phyloP scores from a whole-genome alignment of 441 rosid species.

The California macrophylla region DNA sequence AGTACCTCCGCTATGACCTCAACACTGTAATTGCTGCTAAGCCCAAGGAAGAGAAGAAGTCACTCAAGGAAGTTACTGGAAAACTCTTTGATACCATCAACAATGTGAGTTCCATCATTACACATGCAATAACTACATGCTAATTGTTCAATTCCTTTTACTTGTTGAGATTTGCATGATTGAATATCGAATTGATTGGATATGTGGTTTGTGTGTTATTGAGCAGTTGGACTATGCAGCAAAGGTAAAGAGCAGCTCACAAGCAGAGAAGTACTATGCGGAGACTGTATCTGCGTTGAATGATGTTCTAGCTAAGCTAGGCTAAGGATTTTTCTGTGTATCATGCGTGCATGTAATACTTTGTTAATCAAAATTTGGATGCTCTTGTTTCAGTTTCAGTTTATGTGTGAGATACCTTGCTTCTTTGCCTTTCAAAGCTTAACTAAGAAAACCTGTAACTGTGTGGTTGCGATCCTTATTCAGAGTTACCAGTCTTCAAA shows the following conservation, averaged over 20 bases:
- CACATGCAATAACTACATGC: no score
- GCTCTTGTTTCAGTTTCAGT: no score
- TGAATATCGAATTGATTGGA: neutral
- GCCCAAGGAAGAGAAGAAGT: slow-evolving; percentile 59
- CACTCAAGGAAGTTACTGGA: slow-evolving; percentile 61
- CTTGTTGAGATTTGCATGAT: no score
- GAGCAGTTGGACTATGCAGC: slow-evolving; percentile 81
- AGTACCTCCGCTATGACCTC: slow-evolving; percentile 73
- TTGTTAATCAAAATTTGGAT: slow-evolving; percentile 20
- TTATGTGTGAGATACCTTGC: no score
- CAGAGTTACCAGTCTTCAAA: no score
- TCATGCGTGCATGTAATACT: slow-evolving; percentile 17
- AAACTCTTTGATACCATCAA: slow-evolving; percentile 69
- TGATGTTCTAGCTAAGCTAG: slow-evolving; percentile 80
- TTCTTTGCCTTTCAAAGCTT: no score
- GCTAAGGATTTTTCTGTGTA: slow-evolving; percentile 28
- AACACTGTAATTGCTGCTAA: slow-evolving; percentile 71
- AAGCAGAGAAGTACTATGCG: slow-evolving; percentile 86
- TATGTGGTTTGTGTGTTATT: neutral
- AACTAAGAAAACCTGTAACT: no score
- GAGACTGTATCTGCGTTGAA: slow-evolving; percentile 64
- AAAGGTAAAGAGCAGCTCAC: slow-evolving; percentile 67
- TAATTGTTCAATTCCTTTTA: neutral
- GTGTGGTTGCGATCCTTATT: no score
- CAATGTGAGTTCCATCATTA: slow-evolving; percentile 32